Percentiles rank a stretch among this genome's conserved stretches.
Evolutionary conservation across 2,329 filamentous ascomycete genomes (phyloP).

Genomic region (Ilyonectria mors-panacis): DNA sequence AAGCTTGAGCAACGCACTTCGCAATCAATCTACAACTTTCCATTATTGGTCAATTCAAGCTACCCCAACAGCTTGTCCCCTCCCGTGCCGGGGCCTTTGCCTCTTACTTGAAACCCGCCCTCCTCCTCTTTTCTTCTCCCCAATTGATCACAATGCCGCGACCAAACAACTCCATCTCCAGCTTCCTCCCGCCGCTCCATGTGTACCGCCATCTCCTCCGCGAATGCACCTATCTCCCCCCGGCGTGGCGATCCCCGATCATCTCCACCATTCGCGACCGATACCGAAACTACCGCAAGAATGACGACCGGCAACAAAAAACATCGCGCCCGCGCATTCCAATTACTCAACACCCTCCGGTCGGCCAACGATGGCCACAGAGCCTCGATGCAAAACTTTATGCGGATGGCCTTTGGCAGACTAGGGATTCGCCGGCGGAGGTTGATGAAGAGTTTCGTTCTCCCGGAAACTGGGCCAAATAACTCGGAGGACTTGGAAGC

Average conservation of each 20-base stretch:
- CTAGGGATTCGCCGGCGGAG: slow-evolving; percentile 65
- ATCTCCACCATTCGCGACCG: slow-evolving; percentile 59
- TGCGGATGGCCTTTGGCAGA: slow-evolving; percentile 67
- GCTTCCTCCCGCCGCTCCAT: slow-evolving; percentile 47
- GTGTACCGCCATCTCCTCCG: slow-evolving; percentile 74
- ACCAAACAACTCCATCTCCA: slow-evolving; percentile 45
- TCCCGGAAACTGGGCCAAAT: slow-evolving; percentile 51
- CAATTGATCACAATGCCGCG: slow-evolving; percentile 46
- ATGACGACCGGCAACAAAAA: slow-evolving; percentile 46
- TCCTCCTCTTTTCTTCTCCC: not conserved
- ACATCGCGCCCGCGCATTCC: slow-evolving; percentile 59
- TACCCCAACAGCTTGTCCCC: not conserved
- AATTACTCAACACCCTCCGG: slow-evolving; percentile 63
- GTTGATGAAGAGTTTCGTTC: slow-evolving; percentile 60
- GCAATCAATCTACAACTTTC: not conserved
- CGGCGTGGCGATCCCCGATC: slow-evolving; percentile 62
- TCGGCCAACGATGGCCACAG: slow-evolving; percentile 68
- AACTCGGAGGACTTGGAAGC: slow-evolving; percentile 60
- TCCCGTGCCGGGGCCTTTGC: slow-evolving; percentile 23
- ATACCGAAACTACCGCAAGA: slow-evolving; percentile 60
- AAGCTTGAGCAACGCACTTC: not conserved
- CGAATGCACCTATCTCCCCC: slow-evolving; percentile 72
- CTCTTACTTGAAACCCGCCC: slow-evolving; percentile 3
- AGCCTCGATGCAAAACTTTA: slow-evolving; percentile 62
- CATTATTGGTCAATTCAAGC: not conserved